Conservation (phyloP, 352 stramenopile genomes). For the Globisporangium cystogenes region DNA sequence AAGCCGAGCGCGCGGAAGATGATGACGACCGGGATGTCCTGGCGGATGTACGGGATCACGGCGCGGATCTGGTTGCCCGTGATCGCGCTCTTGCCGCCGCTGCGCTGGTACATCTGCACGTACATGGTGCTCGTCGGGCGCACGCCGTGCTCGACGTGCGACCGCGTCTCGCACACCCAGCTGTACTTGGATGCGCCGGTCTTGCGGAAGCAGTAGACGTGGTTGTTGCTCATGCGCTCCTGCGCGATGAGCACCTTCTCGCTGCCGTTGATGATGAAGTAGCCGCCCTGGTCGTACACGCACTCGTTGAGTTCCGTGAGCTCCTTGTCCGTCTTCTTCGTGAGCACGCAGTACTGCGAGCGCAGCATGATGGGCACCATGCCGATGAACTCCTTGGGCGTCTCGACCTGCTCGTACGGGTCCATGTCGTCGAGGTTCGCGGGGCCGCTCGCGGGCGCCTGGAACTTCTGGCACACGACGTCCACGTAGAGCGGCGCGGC, state of each 20-base stretch:
- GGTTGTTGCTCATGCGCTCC: conserved; percentile 99
- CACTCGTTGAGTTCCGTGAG: conserved; percentile 96
- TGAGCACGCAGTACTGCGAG: conserved; percentile 95
- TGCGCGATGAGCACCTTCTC: conserved; percentile 99
- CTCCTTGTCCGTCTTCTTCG: conserved; percentile 90
- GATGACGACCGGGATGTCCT: conserved; percentile 98
- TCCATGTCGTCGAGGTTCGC: conserved; percentile 85
- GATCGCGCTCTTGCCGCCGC: conserved; percentile 90
- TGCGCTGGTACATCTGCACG: conserved; percentile 99
- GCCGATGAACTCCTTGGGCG: conserved; percentile 94
- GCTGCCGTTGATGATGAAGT: conserved; percentile 99
- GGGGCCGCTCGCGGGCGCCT: conserved; percentile 48
- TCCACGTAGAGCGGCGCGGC: conserved; percentile 98
- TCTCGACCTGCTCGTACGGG: conserved; percentile 83
- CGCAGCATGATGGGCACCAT: conserved; percentile 99
- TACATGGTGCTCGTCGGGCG: conserved; percentile 97
- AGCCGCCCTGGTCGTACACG: conserved; percentile 99
- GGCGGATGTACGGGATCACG: conserved; percentile 98
- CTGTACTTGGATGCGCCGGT: conserved; percentile 95
- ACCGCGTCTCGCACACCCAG: conserved; percentile 96
- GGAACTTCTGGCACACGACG: conserved; percentile 93
- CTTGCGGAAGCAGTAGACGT: conserved; percentile 99
- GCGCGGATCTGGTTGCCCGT: conserved; percentile 98
- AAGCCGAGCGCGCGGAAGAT: conserved; percentile 98
- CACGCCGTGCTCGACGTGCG: conserved; percentile 94